phyloP scores from a whole-genome alignment of 2,329 filamentous ascomycete genomes.

The Ascochyta fabae region DNA sequence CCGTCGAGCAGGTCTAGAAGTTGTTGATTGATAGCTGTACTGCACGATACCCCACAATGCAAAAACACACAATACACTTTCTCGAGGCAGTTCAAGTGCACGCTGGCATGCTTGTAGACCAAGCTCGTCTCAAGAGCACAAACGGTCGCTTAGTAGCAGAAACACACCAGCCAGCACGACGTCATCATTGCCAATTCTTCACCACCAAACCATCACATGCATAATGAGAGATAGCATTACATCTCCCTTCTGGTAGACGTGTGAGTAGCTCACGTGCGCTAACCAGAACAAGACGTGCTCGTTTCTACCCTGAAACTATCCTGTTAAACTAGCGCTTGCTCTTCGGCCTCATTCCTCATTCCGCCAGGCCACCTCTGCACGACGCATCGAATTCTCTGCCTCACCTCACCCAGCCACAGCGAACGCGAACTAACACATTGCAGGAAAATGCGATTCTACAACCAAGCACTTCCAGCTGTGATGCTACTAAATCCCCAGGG shows the following conservation, averaged over 20 bases:
- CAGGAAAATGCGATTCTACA: background rate
- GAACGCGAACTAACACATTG: background rate
- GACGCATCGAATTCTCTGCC: background rate
- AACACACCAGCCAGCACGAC: too few species aligned
- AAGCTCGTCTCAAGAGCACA: background rate
- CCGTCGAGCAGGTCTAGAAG: background rate
- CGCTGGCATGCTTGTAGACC: background rate
- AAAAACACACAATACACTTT: background rate
- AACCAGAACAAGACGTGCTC: background rate
- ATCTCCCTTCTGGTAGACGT: too few species aligned
- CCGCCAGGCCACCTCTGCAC: background rate
- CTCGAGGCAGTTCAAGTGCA: background rate
- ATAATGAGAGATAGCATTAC: too few species aligned
- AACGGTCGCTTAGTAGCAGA: too few species aligned
- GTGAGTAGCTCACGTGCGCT: too few species aligned
- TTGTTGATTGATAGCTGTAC: background rate
- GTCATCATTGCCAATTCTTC: too few species aligned
- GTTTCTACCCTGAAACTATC: background rate
- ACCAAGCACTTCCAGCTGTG: too few species aligned
- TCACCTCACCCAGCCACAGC: background rate
- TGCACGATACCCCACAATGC: background rate
- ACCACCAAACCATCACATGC: too few species aligned
- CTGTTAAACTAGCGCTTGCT: constrained; percentile 23
- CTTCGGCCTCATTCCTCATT: constrained; percentile 1
- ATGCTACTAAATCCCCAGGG: too few species aligned